A percentile compares a stretch with the other conserved stretches of the same genome.
Conservation (phyloP, 139 green algal species). For the Pleodorina starrii region DNA sequence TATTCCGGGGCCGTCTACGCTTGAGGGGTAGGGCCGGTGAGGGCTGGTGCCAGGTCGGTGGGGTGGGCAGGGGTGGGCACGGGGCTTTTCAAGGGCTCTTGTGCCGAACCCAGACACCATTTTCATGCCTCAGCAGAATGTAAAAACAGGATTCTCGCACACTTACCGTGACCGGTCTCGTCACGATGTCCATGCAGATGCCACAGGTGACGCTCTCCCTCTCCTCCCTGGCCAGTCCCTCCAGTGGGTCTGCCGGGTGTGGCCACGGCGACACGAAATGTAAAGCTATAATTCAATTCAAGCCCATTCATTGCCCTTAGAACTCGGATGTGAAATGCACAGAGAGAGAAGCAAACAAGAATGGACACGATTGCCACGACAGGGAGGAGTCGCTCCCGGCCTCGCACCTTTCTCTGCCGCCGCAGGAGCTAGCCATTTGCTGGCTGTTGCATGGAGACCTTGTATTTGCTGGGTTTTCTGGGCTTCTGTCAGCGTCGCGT, state of each 20-base stretch:
- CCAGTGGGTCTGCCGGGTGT: not conserved
- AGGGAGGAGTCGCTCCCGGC: too few species aligned
- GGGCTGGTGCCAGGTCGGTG: not conserved
- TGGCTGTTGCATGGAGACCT: conserved; percentile 58
- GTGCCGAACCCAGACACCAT: not conserved
- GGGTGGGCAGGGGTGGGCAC: not conserved
- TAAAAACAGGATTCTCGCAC: too few species aligned
- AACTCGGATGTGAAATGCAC: too few species aligned
- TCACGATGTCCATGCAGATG: not conserved
- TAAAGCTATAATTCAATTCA: not conserved
- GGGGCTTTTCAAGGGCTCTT: not conserved
- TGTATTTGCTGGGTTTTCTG: conserved; percentile 89
- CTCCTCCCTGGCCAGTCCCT: not conserved
- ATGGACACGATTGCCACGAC: not conserved
- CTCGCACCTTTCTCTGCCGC: not conserved
- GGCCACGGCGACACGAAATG: not conserved
- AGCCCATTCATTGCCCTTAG: not conserved
- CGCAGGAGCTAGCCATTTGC: not conserved
- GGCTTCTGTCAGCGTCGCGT: conserved; percentile 81
- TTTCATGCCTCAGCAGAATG: not conserved
- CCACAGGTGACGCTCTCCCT: conserved; percentile 4
- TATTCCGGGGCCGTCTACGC: too few species aligned
- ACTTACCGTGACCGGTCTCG: conserved; percentile 18
- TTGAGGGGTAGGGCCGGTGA: too few species aligned
- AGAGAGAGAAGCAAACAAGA: too few species aligned